Evolutionary conservation across 75 land plant genomes (phyloP).

Genomic region (Pinus albicaulis): DNA sequence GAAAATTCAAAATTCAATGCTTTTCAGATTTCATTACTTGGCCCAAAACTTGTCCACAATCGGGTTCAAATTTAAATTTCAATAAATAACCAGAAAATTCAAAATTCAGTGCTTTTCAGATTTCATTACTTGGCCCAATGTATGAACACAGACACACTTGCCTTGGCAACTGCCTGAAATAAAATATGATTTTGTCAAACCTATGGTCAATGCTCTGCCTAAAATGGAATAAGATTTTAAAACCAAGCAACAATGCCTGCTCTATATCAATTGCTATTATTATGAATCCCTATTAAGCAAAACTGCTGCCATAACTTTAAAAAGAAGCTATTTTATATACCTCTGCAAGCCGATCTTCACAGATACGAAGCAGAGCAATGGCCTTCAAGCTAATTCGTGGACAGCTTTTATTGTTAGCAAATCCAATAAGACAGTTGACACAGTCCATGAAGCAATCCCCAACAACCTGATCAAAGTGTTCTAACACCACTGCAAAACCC

Average conservation of each 20-base stretch:
- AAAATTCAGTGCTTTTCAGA: too few relatives aligned
- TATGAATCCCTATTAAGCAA: not conserved
- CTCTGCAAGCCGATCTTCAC: constrained; percentile 99
- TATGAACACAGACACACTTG: not conserved
- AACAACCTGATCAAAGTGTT: constrained; percentile 96
- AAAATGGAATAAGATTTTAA: not conserved
- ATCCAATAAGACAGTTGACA: constrained; percentile 91
- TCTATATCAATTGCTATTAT: not conserved
- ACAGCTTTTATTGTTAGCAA: constrained; percentile 90
- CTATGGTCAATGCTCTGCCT: not conserved
- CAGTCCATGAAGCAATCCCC: constrained; percentile 99
- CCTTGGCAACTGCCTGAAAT: not conserved
- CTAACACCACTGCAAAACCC: constrained; percentile 76
- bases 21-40: too few relatives aligned
- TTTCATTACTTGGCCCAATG: too few relatives aligned
- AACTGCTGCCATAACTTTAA: not conserved
- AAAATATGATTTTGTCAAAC: not conserved
- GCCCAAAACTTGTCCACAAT: not conserved
- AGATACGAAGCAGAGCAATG: constrained; percentile 91
- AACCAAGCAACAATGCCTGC: not conserved
- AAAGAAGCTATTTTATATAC: constrained; percentile 27
- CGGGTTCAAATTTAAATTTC: too few relatives aligned
- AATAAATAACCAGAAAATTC: too few relatives aligned
- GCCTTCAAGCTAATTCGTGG: constrained; percentile 88
- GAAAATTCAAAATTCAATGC: too few relatives aligned